Evolutionary conservation across 306 rosid species (phyloP), one percentile per base, ranked within the genome.

Genomic region (Cucurbita argyrosperma): DNA sequence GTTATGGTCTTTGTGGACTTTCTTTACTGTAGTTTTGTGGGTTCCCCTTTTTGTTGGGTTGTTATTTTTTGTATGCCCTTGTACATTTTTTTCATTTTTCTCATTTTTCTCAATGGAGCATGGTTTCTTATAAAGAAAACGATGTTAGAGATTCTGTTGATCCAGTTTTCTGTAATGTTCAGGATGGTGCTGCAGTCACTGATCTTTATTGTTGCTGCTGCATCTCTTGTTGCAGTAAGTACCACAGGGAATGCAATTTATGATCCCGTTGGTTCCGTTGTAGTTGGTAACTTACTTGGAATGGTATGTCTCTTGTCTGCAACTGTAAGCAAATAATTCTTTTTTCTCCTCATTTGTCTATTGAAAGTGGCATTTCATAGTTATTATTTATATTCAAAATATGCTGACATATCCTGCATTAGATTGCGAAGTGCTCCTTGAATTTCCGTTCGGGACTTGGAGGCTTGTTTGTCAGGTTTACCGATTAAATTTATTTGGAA

Each of bases 161-260:
- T 51, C 49, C 65, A 72, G 57, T 42, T 30, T 63, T 74, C 63
- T 74, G 26, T 78, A 76, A 71, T 80, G 75, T 91, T 89, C 96
- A 95, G 99, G 99, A 95, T 81, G 93, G 99, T 45, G 99, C 96
- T 51, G 97, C 99, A 14, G 99, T 95, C 56, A 79, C 97, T 12
- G 97, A 96, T 80, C 97, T 95, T 95, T 85, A 74, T 39, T 66
- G 88, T 95, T 79, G 99, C 99, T 57, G 99, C 83, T 77, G 96
- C 97, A 77, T 95, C 99, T 53, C 84, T 95, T 83, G 81, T 95
- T 75, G 96, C 99, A 18, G 96, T 91, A 53, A 81, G 88, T 50
- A 46, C 55, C 35, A 91, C 99, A 4, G 99, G 99, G 77, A 95
- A 91, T 85, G 89, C 93, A 71, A 89, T 95, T 67, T 95, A 95